These are phyloP conservation scores for Leptodontidium sp. DNA, from an alignment of 2,329 filamentous ascomycete genomes.

Conservation along the genomic window DNA sequence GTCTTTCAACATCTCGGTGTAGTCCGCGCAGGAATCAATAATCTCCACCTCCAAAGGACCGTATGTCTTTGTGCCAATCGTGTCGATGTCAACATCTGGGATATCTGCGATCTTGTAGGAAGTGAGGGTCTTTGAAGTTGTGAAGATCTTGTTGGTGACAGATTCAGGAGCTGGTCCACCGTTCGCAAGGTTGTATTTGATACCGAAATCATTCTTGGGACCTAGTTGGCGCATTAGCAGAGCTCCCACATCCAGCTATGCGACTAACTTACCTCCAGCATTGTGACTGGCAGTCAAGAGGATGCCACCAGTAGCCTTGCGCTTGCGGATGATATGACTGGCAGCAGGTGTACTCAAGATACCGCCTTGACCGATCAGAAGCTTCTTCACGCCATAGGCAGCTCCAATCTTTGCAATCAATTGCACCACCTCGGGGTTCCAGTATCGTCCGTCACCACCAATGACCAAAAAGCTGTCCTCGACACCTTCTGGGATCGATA, in stretches of 20 bases:
- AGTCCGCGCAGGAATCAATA: conserved; percentile 91
- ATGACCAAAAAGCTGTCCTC: conserved; percentile 88
- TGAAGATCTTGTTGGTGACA: conserved; percentile 98
- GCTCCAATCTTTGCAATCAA: conserved; percentile 96
- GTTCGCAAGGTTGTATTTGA: conserved; percentile 99
- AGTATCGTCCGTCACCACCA: conserved; percentile 95
- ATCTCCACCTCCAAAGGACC: conserved; percentile 92
- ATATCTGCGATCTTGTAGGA: conserved; percentile 94
- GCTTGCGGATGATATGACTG: conserved; percentile 93
- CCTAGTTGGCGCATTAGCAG: conserved; percentile 58
- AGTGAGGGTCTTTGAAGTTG: conserved; percentile 85
- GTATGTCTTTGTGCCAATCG: conserved; percentile 84
- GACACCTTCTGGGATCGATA: conserved; percentile 94
- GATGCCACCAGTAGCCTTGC: conserved; percentile 95
- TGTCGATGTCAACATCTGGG: conserved; percentile 83
- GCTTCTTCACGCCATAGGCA: conserved; percentile 98
- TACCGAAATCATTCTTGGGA: conserved; percentile 94
- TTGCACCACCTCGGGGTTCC: conserved; percentile 96
- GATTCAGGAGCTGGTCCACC: conserved; percentile 95
- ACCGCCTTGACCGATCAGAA: conserved; percentile 93
- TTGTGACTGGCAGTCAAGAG: conserved; percentile 98
- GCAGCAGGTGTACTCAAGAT: conserved; percentile 97
- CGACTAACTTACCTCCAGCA: conserved; percentile 75
- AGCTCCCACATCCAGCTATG: neutral
- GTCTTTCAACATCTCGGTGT: conserved; percentile 93